A percentile compares a stretch with the other conserved stretches of the same genome.
Evolutionary conservation across 805 yeast species (phyloP).

Genomic region (Pichia cabralensis): DNA sequence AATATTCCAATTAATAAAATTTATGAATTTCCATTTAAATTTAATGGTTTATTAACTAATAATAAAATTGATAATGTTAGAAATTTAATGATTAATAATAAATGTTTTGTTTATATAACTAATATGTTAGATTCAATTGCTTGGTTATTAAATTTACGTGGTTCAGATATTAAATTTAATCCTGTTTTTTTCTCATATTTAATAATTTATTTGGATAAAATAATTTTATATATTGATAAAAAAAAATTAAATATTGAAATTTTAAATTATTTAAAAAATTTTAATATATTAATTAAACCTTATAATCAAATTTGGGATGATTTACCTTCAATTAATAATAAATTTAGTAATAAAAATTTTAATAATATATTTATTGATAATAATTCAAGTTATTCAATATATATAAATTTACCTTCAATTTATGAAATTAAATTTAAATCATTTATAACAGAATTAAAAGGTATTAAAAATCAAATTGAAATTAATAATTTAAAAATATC

Average conservation of each 20-base stretch:
- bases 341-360: not conserved
- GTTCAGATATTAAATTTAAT: constrained; percentile 65
- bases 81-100: constrained; percentile 18
- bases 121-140: constrained; percentile 40
- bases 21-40: constrained; percentile 26
- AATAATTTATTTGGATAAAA: constrained; percentile 30
- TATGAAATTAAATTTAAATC: constrained; percentile 17
- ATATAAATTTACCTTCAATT: constrained; percentile 17
- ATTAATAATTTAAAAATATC: constrained; percentile 61
- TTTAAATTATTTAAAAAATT: constrained; percentile 11
- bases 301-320: constrained; percentile 55
- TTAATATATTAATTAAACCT: constrained; percentile 30
- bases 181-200: constrained; percentile 79
- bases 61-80: constrained; percentile 29
- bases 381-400: constrained; percentile 23
- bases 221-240: constrained; percentile 33
- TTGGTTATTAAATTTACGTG: constrained; percentile 44
- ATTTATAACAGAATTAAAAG: constrained; percentile 50
- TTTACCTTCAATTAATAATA: constrained; percentile 23
- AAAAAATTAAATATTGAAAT: constrained; percentile 27
- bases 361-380: constrained; percentile 17
- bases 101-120: constrained; percentile 42
- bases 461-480: constrained; percentile 68
- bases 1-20: constrained; percentile 7
- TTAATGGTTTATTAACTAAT: constrained; percentile 31